Percentiles rank a stretch among this genome's conserved stretches.
These are phyloP conservation scores for Fusarium tupiense DNA, from an alignment of 2,329 filamentous ascomycete genomes.

Conservation along the genomic window DNA sequence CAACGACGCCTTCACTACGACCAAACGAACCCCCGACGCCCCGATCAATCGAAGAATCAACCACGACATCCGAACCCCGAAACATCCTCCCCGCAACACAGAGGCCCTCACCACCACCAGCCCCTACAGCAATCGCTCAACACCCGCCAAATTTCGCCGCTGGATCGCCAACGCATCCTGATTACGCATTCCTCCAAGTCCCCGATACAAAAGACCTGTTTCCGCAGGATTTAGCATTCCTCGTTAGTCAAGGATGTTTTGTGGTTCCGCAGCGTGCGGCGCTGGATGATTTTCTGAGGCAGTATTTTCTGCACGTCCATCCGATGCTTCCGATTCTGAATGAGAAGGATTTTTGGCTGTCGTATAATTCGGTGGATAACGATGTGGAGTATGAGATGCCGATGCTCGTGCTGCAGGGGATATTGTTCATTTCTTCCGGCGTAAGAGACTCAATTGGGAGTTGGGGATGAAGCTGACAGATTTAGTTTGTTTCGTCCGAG, in stretches of 20 bases:
- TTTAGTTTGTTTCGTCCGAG: slow-evolving; percentile 32
- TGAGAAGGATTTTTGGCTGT: slow-evolving; percentile 39
- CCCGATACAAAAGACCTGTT: slow-evolving; percentile 34
- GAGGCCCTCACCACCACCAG: neutral
- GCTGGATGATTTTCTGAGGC: slow-evolving; percentile 43
- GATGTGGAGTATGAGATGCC: slow-evolving; percentile 25
- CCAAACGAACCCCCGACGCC: slow-evolving; percentile 12
- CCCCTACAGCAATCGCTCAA: neutral
- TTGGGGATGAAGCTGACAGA: neutral
- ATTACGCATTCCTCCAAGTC: slow-evolving; percentile 36
- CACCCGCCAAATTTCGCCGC: neutral
- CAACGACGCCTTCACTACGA: neutral
- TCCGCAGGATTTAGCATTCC: slow-evolving; percentile 39
- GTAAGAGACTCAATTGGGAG: neutral
- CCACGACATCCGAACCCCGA: neutral
- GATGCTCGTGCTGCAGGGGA: slow-evolving; percentile 36
- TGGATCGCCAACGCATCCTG: slow-evolving; percentile 23
- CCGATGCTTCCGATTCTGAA: slow-evolving; percentile 43
- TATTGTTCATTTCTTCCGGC: slow-evolving; percentile 37
- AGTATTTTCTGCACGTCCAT: slow-evolving; percentile 45
- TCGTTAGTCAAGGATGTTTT: slow-evolving; percentile 42
- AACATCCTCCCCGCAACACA: neutral
- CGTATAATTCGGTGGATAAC: slow-evolving; percentile 28
- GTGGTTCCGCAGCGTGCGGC: slow-evolving; percentile 34
- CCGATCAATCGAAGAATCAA: neutral